Conservation (phyloP, 129 eudicot genomes). For the Tagetes erecta region DNA sequence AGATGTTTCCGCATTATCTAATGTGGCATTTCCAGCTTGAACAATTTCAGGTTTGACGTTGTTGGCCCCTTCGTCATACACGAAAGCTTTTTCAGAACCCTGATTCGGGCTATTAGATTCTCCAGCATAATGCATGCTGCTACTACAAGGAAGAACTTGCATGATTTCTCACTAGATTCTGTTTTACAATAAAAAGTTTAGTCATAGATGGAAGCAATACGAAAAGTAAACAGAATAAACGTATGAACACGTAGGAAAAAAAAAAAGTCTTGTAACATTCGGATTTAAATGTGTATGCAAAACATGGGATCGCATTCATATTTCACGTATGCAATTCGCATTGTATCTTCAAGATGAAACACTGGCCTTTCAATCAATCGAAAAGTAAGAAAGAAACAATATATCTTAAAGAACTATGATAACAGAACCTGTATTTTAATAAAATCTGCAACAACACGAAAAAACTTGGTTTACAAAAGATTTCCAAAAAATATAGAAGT, state of each 20-base stretch:
- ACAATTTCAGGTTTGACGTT: conserved; percentile 37
- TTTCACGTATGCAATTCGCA: background rate
- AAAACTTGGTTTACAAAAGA: background rate
- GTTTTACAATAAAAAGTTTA: conserved; percentile 35
- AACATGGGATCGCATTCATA: background rate
- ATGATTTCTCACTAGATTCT: conserved; percentile 39
- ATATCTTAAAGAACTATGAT: background rate
- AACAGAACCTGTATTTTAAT: background rate
- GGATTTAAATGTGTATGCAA: conserved; percentile 2
- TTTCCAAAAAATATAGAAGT: background rate
- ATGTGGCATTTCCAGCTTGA: conserved; percentile 41
- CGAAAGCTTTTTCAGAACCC: conserved; percentile 43
- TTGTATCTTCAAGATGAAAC: background rate
- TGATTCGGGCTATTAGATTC: conserved; percentile 59
- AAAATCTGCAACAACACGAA: background rate
- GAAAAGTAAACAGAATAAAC: background rate
- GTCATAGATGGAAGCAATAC: conserved; percentile 13
- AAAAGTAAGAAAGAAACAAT: background rate
- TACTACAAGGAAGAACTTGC: conserved; percentile 78
- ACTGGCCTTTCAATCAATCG: background rate
- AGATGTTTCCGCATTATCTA: conserved; percentile 51
- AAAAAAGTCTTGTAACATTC: conserved; percentile 1
- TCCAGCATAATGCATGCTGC: conserved; percentile 46
- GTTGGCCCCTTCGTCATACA: conserved; percentile 48
- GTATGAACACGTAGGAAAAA: background rate